phyloP scores from a whole-genome alignment of 2,329 filamentous ascomycete genomes.

The Mycogone perniciosa region DNA sequence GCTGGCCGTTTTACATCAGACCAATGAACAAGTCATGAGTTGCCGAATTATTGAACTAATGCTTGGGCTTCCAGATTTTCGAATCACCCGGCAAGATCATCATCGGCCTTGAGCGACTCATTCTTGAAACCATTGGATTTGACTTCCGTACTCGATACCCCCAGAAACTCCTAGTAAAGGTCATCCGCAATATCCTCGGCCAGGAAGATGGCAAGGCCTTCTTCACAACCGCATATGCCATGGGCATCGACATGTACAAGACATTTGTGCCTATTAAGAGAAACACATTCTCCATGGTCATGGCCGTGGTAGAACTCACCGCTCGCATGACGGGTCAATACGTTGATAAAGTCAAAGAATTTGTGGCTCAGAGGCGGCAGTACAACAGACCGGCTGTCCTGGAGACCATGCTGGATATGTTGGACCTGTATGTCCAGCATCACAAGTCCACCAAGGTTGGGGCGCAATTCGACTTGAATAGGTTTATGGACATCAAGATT shows the following conservation, averaged over 20 bases:
- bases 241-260: conserved; percentile 84
- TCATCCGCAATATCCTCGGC: conserved; percentile 54
- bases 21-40: background rate
- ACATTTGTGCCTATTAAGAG: conserved; percentile 92
- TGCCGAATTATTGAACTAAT: background rate
- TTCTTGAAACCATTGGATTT: conserved; percentile 88
- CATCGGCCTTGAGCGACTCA: conserved; percentile 83
- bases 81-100: conserved; percentile 73
- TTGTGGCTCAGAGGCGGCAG: conserved; percentile 44
- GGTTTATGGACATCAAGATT: conserved; percentile 82
- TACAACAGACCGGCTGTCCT: conserved; percentile 43
- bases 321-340: conserved; percentile 58
- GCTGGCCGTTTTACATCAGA: background rate
- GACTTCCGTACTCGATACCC: conserved; percentile 89
- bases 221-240: conserved; percentile 65
- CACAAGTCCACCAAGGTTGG: conserved; percentile 69
- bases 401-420: conserved; percentile 83
- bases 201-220: conserved; percentile 44
- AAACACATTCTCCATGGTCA: conserved; percentile 74
- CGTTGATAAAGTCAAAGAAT: conserved; percentile 41
- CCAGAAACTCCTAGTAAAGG: conserved; percentile 77
- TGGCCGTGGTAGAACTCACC: conserved; percentile 76
- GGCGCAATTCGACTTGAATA: conserved; percentile 62
- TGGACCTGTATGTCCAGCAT: conserved; percentile 89
- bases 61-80: conserved; percentile 54